phyloP scores from a whole-genome alignment of 768 basidiomycete genomes.

The Phlebiopsis flavidoalba region DNA sequence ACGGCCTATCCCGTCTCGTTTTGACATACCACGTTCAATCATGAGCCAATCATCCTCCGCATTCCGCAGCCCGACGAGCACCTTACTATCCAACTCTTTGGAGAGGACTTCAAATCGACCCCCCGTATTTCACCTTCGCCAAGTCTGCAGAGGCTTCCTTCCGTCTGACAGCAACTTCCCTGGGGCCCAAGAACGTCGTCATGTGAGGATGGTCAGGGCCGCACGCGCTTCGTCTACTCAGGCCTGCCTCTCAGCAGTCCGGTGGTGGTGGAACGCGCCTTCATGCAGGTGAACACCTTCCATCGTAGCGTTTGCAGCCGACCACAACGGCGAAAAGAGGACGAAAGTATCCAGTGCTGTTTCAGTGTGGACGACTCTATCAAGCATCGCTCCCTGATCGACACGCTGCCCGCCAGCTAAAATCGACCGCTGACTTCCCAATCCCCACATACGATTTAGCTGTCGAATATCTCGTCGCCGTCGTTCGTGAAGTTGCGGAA shows the following conservation, averaged over 20 bases:
- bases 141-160: constrained; percentile 82
- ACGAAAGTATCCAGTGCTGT: constrained; percentile 98
- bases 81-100: constrained; percentile 77
- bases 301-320: constrained; percentile 83
- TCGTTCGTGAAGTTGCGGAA: constrained; percentile 45
- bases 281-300: constrained; percentile 97
- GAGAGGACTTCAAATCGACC: constrained; percentile 90
- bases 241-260: constrained; percentile 76
- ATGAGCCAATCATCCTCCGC: constrained; percentile 79
- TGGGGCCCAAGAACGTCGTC: constrained; percentile 79
- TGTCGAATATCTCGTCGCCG: constrained; percentile 28
- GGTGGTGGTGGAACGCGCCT: constrained; percentile 81
- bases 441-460: constrained; percentile 25
- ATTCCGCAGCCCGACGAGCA: constrained; percentile 83
- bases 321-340: constrained; percentile 61
- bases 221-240: constrained; percentile 77
- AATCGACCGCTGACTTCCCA: constrained; percentile 45
- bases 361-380: constrained; percentile 83
- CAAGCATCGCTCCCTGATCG: constrained; percentile 69
- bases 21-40: constrained; percentile 88
- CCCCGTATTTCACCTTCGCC: constrained; percentile 73
- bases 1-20: constrained; percentile 65
- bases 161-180: constrained; percentile 79
- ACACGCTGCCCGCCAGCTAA: constrained; percentile 63
- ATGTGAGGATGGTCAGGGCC: constrained; percentile 81